Base-by-base conservation (phyloP, 192 early-diverging fungal species). In the Podila verticillata region DNA sequence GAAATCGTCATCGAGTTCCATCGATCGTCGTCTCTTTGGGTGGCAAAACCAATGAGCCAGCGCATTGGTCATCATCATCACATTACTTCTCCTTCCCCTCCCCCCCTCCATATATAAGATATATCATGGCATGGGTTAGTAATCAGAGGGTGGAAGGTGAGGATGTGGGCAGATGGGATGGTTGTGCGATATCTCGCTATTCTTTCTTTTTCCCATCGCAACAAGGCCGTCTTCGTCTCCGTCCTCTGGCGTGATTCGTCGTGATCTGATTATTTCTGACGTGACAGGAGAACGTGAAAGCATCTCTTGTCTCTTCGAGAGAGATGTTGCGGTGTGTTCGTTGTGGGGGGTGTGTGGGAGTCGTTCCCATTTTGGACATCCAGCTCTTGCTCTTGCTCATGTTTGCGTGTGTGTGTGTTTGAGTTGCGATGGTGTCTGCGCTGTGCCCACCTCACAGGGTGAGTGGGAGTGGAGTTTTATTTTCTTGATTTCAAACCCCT, bases 181-280 rank as follows among this genome's bases (percentile, higher is more conserved):
- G 12, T 44, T 44, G n/a, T n/a, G 39, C 39, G 39, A 44, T 44
- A 44, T 44, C 39, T 44, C 39, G 12, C 13, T 39, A 12, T 36
- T 36, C 10, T 36, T 36, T 7, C 10, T 15, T 1, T 15, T 15
- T 15, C 9, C 12, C 39, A 15, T 15, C 9, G 9, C 39, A 39
- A 1, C 39, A 15, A 15, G 44, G 44, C 15, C n/a, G n/a, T 8
- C 22, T 5, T 20, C n/a, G 19, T 24, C n/a, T n/a, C n/a, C 24
- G 51, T n/a, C 31, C 24, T 68, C 73, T 79, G 75, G 68, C 75
- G 75, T 79, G 75, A 79, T 72, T 62, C 36, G 49, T 78, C 68
- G 75, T 62, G 68, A 70, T 77, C 63, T 58, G 60, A 28, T 49
- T 57, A 47, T 51, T 51, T 54, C 44, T 57, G 49, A 44, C 57